Base-by-base conservation (phyloP, 2,329 filamentous ascomycete species). In the Calonectria pteridis region DNA sequence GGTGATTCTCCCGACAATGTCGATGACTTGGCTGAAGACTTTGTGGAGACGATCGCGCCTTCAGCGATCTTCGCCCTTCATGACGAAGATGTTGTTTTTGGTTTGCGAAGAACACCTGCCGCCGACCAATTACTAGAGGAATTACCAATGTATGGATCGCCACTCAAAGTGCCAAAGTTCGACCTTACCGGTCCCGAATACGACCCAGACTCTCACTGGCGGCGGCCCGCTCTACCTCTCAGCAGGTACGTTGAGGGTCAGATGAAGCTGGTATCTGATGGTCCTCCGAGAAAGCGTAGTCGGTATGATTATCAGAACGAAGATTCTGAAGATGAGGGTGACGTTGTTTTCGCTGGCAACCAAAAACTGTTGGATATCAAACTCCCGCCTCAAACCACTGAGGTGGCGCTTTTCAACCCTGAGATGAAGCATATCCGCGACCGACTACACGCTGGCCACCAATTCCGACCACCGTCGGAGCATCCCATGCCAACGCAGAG, bases 401-500 rank as follows among this genome's bases (percentile, higher is more conserved):
- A 94, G 73, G 95, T 98, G 72, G 96, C 96, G 1, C 87, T 99
- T 0, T 99, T 99, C 85, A 92, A 94, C 75, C 92, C 95, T 0
- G 94, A 98, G 73, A 96, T 97, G 86, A 97, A 96, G 83, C 90
- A 93, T 69, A 95, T 98, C 50, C 92, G 96, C 71, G 96, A 98
- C 82, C 91, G 97, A 20, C 90, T 99, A 6, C 95, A 98, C 82
- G 94, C 95, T 13, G 94, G 94, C 11, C 96, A 98, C 83, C 94
- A 96, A 75, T 98, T 99, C 87, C 91, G 96, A 69, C 97, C 97
- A 20, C 97, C 97, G 0, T 95, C 95, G 0, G 96, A 98, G 82
- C 93, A 95, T 82, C 91, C 92, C 0, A 98, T 98, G 96, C 97
- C 97, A 1, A 91, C 93, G 1, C 94, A 96, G 78, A 92, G 90